Conservation (phyloP, 2,329 filamentous ascomycete genomes). For the Gliomastix tumulicola region DNA sequence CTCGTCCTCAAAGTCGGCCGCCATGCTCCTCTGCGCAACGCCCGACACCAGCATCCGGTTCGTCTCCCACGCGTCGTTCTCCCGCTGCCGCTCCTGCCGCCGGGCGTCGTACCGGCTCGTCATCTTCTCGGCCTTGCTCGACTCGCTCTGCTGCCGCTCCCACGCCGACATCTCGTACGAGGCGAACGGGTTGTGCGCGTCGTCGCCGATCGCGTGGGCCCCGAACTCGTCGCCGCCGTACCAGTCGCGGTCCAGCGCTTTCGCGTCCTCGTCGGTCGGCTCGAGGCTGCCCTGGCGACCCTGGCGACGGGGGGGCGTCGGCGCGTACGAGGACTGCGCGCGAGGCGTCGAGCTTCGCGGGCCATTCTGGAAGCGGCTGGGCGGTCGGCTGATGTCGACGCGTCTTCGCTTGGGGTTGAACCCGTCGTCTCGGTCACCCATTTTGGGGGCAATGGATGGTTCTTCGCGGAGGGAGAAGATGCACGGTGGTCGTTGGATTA, state of each 20-base stretch:
- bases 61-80: constrained; percentile 97
- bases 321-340: constrained; percentile 28
- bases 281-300: constrained; percentile 52
- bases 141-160: constrained; percentile 72
- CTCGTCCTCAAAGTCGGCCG: constrained; percentile 82
- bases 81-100: constrained; percentile 79
- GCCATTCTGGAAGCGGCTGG: constrained; percentile 19
- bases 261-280: constrained; percentile 60
- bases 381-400: constrained; percentile 21
- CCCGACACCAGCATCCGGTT: constrained; percentile 97
- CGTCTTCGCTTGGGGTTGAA: constrained; percentile 31
- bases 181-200: constrained; percentile 87
- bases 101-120: constrained; percentile 60
- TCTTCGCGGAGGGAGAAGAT: too few relatives aligned
- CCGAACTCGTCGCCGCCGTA: constrained; percentile 82
- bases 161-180: constrained; percentile 66
- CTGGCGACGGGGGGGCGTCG: constrained; percentile 25
- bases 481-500: too few relatives aligned
- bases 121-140: constrained; percentile 73
- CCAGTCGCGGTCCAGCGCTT: constrained; percentile 84
- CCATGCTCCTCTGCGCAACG: constrained; percentile 82
- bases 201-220: constrained; percentile 78
- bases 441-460: too few relatives aligned
- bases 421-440: constrained; percentile 24
- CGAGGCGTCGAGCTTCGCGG: constrained; percentile 24